Conservation (phyloP, 2,329 filamentous ascomycete genomes). For the Neospermospora avenae region DNA sequence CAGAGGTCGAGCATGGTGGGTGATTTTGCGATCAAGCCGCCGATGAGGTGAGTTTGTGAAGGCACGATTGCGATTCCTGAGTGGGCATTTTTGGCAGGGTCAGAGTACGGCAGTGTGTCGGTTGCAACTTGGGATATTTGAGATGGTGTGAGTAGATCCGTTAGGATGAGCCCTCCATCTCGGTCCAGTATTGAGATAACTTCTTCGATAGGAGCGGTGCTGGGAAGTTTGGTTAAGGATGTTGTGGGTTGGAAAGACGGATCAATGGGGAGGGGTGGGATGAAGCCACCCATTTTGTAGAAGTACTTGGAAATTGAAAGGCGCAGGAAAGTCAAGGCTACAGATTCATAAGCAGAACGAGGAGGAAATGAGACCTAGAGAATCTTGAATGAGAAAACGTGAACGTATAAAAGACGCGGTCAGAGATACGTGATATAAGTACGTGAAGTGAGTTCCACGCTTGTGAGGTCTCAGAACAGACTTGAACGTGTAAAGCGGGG, state of each 20-base stretch:
- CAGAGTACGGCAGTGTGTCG: neutral
- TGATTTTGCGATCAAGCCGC: neutral
- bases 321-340: no score
- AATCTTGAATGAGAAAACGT: no score
- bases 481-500: neutral
- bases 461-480: neutral
- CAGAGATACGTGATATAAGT: neutral
- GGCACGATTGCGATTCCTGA: neutral
- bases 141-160: neutral
- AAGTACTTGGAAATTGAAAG: neutral
- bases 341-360: neutral
- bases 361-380: neutral
- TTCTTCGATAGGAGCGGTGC: neutral
- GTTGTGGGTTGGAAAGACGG: neutral
- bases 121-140: neutral
- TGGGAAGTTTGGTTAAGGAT: neutral
- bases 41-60: neutral
- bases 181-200: neutral
- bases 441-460: neutral
- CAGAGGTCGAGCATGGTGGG: neutral
- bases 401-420: neutral
- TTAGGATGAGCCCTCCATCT: constrained; percentile 1
- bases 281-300: constrained; percentile 1
- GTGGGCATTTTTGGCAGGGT: neutral
- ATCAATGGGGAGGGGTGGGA: neutral